Conservation (phyloP, 2,329 filamentous ascomycete species). For the Fusarium oligoseptatum region DNA sequence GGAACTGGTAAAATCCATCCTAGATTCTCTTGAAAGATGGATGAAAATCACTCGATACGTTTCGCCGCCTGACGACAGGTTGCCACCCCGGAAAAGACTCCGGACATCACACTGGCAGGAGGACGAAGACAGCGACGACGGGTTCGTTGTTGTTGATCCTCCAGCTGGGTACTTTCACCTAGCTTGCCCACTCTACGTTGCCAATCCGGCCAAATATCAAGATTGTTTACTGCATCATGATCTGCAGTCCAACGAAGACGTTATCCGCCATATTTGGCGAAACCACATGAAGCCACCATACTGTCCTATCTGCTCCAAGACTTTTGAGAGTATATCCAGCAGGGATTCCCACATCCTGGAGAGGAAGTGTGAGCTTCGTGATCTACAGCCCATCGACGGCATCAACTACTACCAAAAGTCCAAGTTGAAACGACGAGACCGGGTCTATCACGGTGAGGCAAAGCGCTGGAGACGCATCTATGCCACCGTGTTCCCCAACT, state of each 20-base stretch:
- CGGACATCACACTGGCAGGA: not conserved
- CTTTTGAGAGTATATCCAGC: not conserved
- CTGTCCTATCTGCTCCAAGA: not conserved
- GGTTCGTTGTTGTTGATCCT: not conserved
- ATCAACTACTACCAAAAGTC: conserved; percentile 3
- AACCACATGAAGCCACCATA: not conserved
- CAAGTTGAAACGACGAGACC: not conserved
- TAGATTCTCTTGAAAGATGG: not conserved
- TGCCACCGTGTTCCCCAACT: not conserved
- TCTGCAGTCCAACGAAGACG: not conserved
- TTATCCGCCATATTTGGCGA: not conserved
- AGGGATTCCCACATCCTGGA: not conserved
- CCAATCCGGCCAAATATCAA: not conserved
- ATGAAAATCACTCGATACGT: not conserved
- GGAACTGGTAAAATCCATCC: not conserved
- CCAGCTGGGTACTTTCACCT: not conserved
- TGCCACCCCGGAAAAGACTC: conserved; percentile 5
- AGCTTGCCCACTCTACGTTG: not conserved
- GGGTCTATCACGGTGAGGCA: not conserved
- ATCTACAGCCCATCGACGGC: not conserved
- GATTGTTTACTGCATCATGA: not conserved
- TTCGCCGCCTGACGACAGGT: conserved; percentile 8
- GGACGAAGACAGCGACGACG: not conserved
- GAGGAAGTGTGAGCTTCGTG: not conserved
- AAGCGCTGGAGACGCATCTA: conserved; percentile 1